Evolutionary conservation across 2,329 filamentous ascomycete species (phyloP).

Genomic region (Phyllosticta paracitricarpa): DNA sequence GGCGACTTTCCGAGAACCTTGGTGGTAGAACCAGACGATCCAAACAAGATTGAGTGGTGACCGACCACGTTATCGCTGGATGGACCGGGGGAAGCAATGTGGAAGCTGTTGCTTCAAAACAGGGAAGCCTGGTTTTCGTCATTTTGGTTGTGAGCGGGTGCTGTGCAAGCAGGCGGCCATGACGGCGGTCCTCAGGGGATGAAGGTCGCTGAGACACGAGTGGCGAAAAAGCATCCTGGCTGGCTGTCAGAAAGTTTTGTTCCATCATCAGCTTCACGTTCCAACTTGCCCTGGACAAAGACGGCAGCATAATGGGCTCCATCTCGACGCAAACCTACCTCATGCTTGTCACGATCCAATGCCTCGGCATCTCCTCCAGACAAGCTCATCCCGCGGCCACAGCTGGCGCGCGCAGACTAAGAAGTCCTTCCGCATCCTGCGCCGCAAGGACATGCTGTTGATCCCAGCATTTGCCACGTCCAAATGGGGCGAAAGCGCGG

Average conservation of each 20-base stretch:
- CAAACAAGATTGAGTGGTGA: too few relatives aligned
- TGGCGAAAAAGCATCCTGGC: too few relatives aligned
- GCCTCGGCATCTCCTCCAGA: constrained; percentile 37
- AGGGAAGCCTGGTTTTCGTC: too few relatives aligned
- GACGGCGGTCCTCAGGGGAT: too few relatives aligned
- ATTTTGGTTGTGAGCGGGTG: too few relatives aligned
- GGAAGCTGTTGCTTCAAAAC: too few relatives aligned
- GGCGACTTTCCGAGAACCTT: too few relatives aligned
- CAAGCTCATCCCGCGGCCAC: constrained; percentile 28
- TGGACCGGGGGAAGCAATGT: too few relatives aligned
- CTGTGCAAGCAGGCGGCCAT: too few relatives aligned
- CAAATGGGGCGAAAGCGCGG: constrained; percentile 46
- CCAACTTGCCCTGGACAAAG: constrained; percentile 41
- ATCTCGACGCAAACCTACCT: constrained; percentile 35
- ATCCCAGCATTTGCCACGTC: constrained; percentile 42
- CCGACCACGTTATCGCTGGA: too few relatives aligned
- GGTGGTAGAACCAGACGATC: too few relatives aligned
- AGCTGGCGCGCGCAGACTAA: constrained; percentile 25
- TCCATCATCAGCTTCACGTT: constrained; percentile 44
- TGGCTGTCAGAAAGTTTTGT: constrained; percentile 43
- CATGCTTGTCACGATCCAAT: constrained; percentile 35
- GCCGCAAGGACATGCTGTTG: constrained; percentile 37
- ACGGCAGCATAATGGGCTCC: constrained; percentile 34
- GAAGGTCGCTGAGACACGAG: too few relatives aligned
- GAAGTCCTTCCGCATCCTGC: constrained; percentile 24